Base-by-base conservation (phyloP, 2,329 filamentous ascomycete genomes). In the Cordyceps tenuipes region DNA sequence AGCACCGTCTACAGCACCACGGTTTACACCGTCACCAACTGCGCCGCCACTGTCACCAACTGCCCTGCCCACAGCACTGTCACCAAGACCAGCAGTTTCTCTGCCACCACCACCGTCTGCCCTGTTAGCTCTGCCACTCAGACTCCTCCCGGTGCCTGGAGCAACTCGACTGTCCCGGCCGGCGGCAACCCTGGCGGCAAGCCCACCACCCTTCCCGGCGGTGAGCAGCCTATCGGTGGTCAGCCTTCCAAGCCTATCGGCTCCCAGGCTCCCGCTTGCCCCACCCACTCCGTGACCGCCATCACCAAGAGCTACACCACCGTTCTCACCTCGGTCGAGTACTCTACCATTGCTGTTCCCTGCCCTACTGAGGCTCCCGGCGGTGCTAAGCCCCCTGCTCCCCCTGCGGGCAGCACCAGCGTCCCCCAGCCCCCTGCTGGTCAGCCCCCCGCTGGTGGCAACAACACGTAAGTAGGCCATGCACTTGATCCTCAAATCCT, bases 21-120 rank as follows among this genome's bases (percentile, higher is more conserved):
- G 67, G 75, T 84, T 70, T 75, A 81, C 70, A 87, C 83, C 74
- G 75, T 86, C 78, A 86, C 81, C 73, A 79, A 78, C 60, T 87
- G 84, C 77, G 77, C 73, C 61, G 75, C 82, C 54, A 77, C 78
- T 63, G 82, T 87, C 69, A 80, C 82, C 72, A 69, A 87, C 82
- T 88, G 86, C 81, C 81, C 81, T 62, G 71, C 72, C 41, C 70
- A 69, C 66, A 70, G 70, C 68, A 74, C 70, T 62, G 66, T 71
- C 61, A 76, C 74, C 58, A 69, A 73, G 70, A 72, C 72, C 62
- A 58, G n/a, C n/a, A n/a, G n/a, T n/a, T n/a, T 73, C 59, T 67
- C 71, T 58, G 64, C 73, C 66, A 73, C 73, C 62, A 76, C 73
- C 71, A 75, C 73, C 57, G 61, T 76, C 68, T 73, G 74, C 75